phyloP scores from a whole-genome alignment of 2,329 filamentous ascomycete genomes.

The Pseudogymnoascus sp. region DNA sequence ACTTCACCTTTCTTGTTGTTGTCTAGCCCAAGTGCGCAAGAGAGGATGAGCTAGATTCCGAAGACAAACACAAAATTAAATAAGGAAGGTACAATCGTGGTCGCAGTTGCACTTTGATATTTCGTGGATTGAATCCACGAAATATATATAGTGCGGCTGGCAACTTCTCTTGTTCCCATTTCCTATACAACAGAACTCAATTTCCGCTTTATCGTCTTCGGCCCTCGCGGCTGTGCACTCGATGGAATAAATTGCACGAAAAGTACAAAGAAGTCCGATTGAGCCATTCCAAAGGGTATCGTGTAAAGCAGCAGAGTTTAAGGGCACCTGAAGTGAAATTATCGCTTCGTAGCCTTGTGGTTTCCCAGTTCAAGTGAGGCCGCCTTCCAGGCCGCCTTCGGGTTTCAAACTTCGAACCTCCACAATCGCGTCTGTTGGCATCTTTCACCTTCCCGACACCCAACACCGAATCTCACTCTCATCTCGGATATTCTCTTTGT shows the following conservation, averaged over 20 bases:
- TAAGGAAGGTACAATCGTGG: background rate
- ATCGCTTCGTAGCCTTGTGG: background rate
- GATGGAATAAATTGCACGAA: background rate
- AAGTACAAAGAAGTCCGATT: background rate
- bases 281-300: background rate
- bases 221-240: background rate
- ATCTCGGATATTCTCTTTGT: background rate
- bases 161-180: background rate
- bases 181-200: no score
- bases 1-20: background rate
- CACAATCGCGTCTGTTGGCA: background rate
- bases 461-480: background rate
- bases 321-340: background rate
- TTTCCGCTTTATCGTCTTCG: background rate
- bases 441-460: background rate
- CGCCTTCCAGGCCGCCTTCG: background rate
- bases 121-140: background rate
- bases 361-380: background rate
- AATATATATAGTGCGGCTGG: background rate
- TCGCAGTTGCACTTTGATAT: background rate
- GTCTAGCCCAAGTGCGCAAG: background rate
- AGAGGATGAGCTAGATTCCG: background rate
- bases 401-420: background rate
- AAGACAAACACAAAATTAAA: background rate
- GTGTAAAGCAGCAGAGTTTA: background rate